phyloP scores from a whole-genome alignment of 441 rosid genomes.

The Adansonia gregorii region DNA sequence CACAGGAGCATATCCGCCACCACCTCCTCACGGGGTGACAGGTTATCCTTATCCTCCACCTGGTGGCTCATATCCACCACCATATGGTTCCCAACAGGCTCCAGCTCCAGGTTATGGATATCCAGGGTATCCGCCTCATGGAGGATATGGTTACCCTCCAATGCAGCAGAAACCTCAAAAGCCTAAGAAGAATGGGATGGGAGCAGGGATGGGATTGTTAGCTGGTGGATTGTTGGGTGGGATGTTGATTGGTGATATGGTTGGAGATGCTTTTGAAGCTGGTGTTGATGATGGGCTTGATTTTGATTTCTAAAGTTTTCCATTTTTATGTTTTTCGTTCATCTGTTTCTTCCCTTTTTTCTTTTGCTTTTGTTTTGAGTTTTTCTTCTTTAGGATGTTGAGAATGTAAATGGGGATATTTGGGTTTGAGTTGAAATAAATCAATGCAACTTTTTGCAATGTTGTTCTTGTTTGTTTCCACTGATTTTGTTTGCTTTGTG shows the following conservation, averaged over 20 bases:
- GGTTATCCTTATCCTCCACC: conserved; percentile 32
- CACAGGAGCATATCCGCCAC: conserved; percentile 17
- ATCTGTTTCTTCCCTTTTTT: too few species aligned
- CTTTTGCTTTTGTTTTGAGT: neutral
- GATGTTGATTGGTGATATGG: conserved; percentile 51
- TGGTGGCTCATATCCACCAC: conserved; percentile 13
- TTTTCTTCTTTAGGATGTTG: neutral
- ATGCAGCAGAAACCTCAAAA: conserved; percentile 35
- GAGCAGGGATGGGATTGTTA: conserved; percentile 22
- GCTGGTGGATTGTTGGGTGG: conserved; percentile 64
- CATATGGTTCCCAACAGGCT: conserved; percentile 6
- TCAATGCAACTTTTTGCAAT: neutral
- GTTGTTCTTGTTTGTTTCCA: neutral
- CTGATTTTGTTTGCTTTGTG: too few species aligned
- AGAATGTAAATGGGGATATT: neutral
- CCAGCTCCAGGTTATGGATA: conserved; percentile 21
- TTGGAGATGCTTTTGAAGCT: conserved; percentile 44
- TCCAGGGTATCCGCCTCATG: conserved; percentile 26
- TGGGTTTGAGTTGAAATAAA: neutral
- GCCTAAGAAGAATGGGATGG: conserved; percentile 43
- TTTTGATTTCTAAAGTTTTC: conserved; percentile 32
- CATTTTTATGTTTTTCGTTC: neutral
- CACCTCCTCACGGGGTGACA: neutral
- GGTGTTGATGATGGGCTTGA: conserved; percentile 41
- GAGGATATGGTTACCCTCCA: conserved; percentile 36